Evolutionary conservation across 805 yeast genomes (phyloP), one percentile per base, ranked within the genome.

Genomic region (Zygoascus ofunaensis): DNA sequence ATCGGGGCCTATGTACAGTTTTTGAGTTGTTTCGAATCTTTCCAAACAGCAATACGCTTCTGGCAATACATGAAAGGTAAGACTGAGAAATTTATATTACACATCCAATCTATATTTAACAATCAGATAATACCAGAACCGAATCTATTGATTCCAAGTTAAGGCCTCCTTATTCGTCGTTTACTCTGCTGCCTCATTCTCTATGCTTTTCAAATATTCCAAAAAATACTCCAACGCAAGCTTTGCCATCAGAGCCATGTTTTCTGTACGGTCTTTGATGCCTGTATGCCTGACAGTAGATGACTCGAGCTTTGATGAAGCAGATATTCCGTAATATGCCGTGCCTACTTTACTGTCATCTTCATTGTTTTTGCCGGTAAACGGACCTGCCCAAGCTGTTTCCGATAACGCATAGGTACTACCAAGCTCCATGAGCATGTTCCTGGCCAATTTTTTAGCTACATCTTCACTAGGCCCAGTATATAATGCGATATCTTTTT

Each of bases 351-450:
- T 61, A 3, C 42, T 39, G 4, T 41, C 48, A 8, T 47, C 54
- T 4, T 42, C 53, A 5, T 63, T 55, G 60, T 78, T 58, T 62
- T 71, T 36, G 61, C 66, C 53, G 19, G 49, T 53, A 14, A 59
- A 55, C 1, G 94, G 92, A 1, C 94, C 94, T 0, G 95, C 94
- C 69, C 82, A 81, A 1, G 95, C 95, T 1, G 92, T 80, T 60
- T 86, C 95, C 1, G 89, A 80, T 17, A 86, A 68, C 3, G 85
- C 87, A 62, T 79, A 86, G 0, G 89, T 82, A 2, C 87, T 79
- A 0, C 94, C 94, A 51, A 85, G 71, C 58, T 86, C 95, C 48
- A 85, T 75, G 56, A 80, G 72, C 44, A 87, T 69, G 51, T 83
- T 84, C 42, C 95, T 70, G 1, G 95, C 95, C 51, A 86, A 68